Percentiles rank a stretch among this genome's conserved stretches.
phyloP scores from a whole-genome alignment of 139 green algal genomes.

The Deuterostichococcus epilithicus region DNA sequence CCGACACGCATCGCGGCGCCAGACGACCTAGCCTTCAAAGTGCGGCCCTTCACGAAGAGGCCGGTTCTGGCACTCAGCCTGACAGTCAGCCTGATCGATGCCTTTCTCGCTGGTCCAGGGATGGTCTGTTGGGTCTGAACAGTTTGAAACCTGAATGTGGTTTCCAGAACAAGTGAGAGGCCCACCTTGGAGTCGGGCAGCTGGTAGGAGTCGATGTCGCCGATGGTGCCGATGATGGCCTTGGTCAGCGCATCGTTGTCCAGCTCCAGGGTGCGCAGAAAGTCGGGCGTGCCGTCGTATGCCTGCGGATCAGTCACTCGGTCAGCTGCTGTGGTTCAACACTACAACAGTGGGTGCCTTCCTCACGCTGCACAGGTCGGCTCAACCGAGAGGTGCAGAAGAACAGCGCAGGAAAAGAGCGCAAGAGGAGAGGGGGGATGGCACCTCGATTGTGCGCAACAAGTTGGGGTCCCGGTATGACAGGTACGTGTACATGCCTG shows the following conservation, averaged over 20 bases:
- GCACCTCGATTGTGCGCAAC: conserved; percentile 82
- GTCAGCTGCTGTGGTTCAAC: too few species aligned
- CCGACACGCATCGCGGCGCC: not conserved
- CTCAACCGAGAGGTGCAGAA: not conserved
- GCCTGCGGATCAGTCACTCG: too few species aligned
- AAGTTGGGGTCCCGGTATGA: conserved; percentile 98
- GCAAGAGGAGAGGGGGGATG: too few species aligned
- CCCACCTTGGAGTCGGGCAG: conserved; percentile 85
- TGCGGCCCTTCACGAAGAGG: too few species aligned
- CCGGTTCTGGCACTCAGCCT: too few species aligned
- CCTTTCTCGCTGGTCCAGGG: too few species aligned
- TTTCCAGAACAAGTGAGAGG: too few species aligned
- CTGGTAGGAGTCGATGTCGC: conserved; percentile 93
- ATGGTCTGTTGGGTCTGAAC: too few species aligned
- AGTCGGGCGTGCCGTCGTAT: conserved; percentile 85
- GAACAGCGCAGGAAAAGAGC: conserved; percentile 40
- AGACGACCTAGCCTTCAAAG: not conserved
- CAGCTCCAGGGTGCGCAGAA: conserved; percentile 77
- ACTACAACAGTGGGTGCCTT: too few species aligned
- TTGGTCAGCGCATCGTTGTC: conserved; percentile 84
- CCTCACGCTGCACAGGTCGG: too few species aligned
- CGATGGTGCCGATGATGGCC: conserved; percentile 94
- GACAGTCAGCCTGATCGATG: too few species aligned
- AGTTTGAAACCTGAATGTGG: not conserved
- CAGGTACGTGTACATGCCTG: conserved; percentile 87